phyloP scores from a whole-genome alignment of 2,329 filamentous ascomycete genomes.

The Epichloe hybrida region DNA sequence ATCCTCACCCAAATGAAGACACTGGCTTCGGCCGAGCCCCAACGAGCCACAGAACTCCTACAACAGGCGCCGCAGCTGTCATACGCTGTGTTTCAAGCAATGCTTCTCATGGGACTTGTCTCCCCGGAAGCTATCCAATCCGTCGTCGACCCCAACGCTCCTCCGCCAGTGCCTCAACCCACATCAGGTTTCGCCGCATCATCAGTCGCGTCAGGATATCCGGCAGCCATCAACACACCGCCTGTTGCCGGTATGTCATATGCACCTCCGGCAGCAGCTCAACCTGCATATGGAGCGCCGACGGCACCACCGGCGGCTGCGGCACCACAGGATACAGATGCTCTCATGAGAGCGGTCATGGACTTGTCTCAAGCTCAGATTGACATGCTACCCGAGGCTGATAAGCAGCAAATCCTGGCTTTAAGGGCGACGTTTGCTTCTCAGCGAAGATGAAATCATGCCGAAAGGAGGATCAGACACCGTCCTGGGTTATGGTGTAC shows the following conservation, averaged over 20 bases:
- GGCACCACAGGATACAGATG: slow-evolving; percentile 45
- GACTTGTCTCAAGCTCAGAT: slow-evolving; percentile 69
- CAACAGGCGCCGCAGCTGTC: slow-evolving; percentile 82
- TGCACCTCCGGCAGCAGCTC: slow-evolving; percentile 25
- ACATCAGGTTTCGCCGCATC: slow-evolving; percentile 20
- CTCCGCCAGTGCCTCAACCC: slow-evolving; percentile 20
- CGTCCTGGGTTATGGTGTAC: neutral
- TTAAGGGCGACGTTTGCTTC: slow-evolving; percentile 51
- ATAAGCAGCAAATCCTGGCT: slow-evolving; percentile 66
- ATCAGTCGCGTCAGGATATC: slow-evolving; percentile 22
- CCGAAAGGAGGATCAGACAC: neutral
- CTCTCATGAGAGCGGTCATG: slow-evolving; percentile 70
- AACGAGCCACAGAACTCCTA: slow-evolving; percentile 73
- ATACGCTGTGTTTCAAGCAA: slow-evolving; percentile 88
- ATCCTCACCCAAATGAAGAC: slow-evolving; percentile 91
- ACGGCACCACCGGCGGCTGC: slow-evolving; percentile 18
- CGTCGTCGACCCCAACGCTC: slow-evolving; percentile 53
- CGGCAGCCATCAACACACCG: slow-evolving; percentile 32
- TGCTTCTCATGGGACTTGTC: slow-evolving; percentile 85
- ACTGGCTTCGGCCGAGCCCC: slow-evolving; percentile 68
- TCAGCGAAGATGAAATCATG: slow-evolving; percentile 18
- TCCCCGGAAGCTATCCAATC: slow-evolving; percentile 74
- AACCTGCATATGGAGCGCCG: slow-evolving; percentile 23
- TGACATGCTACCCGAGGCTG: slow-evolving; percentile 60
- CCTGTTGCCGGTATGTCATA: slow-evolving; percentile 32